Conservation (phyloP, 257 asterid species). For the Solanum chiquidenum region DNA sequence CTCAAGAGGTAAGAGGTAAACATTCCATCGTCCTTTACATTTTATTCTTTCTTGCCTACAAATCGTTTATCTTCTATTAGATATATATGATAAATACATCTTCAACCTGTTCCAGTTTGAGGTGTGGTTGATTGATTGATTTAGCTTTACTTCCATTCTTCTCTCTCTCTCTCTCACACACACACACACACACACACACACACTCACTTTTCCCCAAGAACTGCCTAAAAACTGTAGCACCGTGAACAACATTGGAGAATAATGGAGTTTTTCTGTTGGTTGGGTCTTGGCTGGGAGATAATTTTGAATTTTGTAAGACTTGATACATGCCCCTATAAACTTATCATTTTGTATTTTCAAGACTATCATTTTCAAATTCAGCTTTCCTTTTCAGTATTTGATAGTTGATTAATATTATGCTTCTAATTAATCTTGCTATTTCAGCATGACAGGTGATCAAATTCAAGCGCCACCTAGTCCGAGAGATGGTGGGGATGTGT, state of each 20-base stretch:
- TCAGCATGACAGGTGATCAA: conserved; percentile 94
- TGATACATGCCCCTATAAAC: not conserved
- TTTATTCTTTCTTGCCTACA: not conserved
- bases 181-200: not conserved
- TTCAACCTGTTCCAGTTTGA: not conserved
- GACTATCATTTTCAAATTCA: not conserved
- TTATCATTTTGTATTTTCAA: not conserved
- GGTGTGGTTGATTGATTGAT: not conserved
- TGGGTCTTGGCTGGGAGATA: not conserved
- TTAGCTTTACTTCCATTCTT: not conserved
- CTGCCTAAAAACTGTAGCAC: not conserved
- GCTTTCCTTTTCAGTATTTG: not conserved
- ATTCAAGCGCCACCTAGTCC: conserved; percentile 80
- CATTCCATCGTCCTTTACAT: not conserved
- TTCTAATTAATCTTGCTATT: conserved; percentile 17
- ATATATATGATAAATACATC: not conserved
- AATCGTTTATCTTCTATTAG: not conserved
- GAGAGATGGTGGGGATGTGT: conserved; percentile 75
- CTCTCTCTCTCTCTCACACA: not conserved
- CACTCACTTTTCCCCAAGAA: not conserved
- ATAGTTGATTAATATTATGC: not conserved
- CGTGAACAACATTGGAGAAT: not conserved
- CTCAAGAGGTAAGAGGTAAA: conserved; percentile 68
- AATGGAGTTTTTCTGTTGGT: not conserved
- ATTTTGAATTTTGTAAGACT: not conserved